These are phyloP conservation scores for Monosporascus sp. DNA, from an alignment of 2,329 filamentous ascomycete genomes.

Conservation along the genomic window DNA sequence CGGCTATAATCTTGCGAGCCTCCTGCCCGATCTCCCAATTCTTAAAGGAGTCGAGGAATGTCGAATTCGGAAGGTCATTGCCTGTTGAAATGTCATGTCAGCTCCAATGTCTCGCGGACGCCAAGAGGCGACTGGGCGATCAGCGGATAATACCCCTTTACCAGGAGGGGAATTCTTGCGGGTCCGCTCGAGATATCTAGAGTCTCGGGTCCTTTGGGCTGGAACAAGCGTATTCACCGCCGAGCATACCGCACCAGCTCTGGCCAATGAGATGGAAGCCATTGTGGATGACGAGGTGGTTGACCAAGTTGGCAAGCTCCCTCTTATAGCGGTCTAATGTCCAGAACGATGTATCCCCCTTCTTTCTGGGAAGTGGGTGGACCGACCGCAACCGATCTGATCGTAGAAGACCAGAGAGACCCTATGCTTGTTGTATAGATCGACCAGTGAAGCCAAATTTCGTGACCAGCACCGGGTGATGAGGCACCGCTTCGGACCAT, in stretches of 20 bases:
- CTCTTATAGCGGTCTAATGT: background rate
- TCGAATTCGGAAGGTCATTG: background rate
- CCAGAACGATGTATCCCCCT: background rate
- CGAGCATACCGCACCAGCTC: background rate
- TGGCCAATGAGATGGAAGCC: background rate
- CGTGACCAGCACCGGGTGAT: conserved; percentile 9
- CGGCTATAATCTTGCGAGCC: background rate
- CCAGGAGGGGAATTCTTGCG: background rate
- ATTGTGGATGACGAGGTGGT: background rate
- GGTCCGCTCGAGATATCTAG: background rate
- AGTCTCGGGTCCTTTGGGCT: background rate
- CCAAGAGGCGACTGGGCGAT: background rate
- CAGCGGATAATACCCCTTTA: background rate
- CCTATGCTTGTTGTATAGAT: background rate
- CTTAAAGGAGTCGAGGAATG: background rate
- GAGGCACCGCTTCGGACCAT: conserved; percentile 19
- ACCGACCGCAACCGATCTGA: background rate
- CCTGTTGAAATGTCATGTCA: background rate
- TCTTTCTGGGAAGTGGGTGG: background rate
- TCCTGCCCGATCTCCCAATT: background rate
- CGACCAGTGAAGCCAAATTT: background rate
- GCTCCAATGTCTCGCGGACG: background rate
- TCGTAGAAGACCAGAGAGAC: background rate
- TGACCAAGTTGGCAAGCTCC: background rate
- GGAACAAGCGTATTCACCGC: background rate